Evolutionary conservation across 2,329 filamentous ascomycete species (phyloP).

Genomic region (Fusarium proliferatum): DNA sequence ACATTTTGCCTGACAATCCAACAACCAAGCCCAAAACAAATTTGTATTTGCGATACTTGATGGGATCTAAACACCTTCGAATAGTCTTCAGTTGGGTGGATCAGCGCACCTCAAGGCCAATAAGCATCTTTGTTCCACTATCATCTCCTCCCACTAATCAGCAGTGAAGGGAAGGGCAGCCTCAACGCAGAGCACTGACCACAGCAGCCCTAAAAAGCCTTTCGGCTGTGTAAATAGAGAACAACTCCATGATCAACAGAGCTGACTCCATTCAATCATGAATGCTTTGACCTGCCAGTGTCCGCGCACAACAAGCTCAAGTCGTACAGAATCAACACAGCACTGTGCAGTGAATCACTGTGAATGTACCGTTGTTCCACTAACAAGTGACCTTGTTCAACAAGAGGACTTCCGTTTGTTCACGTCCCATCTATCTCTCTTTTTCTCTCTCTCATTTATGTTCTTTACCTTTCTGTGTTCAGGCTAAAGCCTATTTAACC

Average conservation of each 20-base stretch:
- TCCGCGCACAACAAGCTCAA: neutral
- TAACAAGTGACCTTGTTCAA: neutral
- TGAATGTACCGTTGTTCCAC: neutral
- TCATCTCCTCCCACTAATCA: neutral
- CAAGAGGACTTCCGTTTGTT: neutral
- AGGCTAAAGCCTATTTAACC: neutral
- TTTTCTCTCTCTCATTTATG: fast-evolving
- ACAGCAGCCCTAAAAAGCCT: neutral
- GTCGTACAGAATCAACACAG: neutral
- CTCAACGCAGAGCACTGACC: fast-evolving
- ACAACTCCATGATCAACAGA: neutral
- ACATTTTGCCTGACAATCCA: neutral
- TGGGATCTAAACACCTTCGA: fast-evolving
- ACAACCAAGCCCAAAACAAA: no score
- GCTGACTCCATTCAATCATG: fast-evolving
- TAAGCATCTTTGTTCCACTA: no score
- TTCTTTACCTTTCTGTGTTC: neutral
- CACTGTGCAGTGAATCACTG: neutral
- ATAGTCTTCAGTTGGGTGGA: no score
- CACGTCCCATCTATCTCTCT: no score
- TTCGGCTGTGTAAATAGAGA: neutral
- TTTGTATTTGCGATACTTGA: neutral
- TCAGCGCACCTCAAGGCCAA: neutral
- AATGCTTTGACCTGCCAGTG: neutral
- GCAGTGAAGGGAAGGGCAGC: neutral